Evolutionary conservation across 345 rosid species (phyloP), one percentile per base, ranked within the genome.

Genomic region (Pistacia integerrima): DNA sequence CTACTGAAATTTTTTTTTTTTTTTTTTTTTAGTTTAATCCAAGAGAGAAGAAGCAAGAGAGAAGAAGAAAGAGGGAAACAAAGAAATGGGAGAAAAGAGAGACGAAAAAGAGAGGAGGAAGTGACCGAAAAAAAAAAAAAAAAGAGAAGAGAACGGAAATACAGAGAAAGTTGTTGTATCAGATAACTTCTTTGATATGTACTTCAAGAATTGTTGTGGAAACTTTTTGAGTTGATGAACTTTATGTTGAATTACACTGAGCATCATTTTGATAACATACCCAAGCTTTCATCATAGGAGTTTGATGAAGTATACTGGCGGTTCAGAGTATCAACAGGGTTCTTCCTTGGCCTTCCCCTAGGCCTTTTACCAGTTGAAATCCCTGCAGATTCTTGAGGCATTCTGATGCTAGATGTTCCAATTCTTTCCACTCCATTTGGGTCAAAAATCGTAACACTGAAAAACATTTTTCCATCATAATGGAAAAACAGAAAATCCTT

Each of bases 401-500:
- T 59, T 66, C 7, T 46, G 20, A 13, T 72, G 41, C n/a, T 11
- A 1, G 67, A 11, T 56, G 44, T 56, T 20, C 41, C 33, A 20
- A 9, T 12, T 60, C 79, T 75, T 38, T 55, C 72, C 9, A 12
- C 12, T 36, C 79, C 72, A 22, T 13, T 51, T 9, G 14, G 16
- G 7, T 33, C 46, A 13, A 38, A 0, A 41, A 4, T 25, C 25
- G 25, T 25, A 1, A 25, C 25, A 25, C 25, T 25, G 25, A 25
- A 25, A 25, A 25, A 25, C 25, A 25, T 25, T 25, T 25, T 25
- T 25, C 25, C 25, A 25, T 25, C 25, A 25, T 25, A 25, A 0
- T 25, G 17, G 79, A 74, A 78, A 33, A 52, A 3, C 70, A 78
- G 44, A 46, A 78, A 59, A 54, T 74, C 76, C 1, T 1, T 1